Conservation (phyloP, 148 eudicot genomes). For the Polygonum aviculare region DNA sequence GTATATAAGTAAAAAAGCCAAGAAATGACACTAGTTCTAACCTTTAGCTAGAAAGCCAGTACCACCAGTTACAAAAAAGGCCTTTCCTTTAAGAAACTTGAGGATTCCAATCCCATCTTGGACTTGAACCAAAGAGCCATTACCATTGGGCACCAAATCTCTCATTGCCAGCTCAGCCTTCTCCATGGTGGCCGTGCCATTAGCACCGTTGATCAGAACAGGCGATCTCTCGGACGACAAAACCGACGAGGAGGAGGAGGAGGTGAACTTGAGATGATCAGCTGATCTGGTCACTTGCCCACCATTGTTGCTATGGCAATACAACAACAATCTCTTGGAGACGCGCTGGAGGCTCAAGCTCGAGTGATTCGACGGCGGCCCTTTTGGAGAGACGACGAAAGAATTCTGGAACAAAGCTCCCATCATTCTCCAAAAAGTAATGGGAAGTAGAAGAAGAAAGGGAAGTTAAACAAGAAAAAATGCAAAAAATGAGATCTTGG, state of each 20-base stretch:
- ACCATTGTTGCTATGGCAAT: conserved; percentile 45
- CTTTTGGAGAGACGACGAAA: conserved; percentile 33
- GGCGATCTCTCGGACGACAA: conserved; percentile 56
- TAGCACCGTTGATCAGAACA: conserved; percentile 22
- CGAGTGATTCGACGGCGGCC: conserved; percentile 11
- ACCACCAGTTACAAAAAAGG: conserved; percentile 78
- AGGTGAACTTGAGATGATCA: conserved; percentile 23
- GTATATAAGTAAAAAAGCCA: background rate
- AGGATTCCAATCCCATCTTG: conserved; percentile 67
- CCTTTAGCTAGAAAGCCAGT: conserved; percentile 98
- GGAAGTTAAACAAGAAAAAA: conserved; percentile 24
- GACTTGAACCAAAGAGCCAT: conserved; percentile 33
- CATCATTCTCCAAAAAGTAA: conserved; percentile 40
- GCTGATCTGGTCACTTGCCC: conserved; percentile 34
- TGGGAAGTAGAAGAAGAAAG: conserved; percentile 22
- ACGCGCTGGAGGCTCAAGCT: conserved; percentile 13
- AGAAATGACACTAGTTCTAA: background rate
- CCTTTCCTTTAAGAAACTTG: conserved; percentile 63
- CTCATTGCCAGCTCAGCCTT: conserved; percentile 25
- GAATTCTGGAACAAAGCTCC: conserved; percentile 70
- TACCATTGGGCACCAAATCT: conserved; percentile 39
- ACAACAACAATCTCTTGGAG: conserved; percentile 11
- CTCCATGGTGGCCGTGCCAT: conserved; percentile 53
- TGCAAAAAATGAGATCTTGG: conserved; percentile 15
- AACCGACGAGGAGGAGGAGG: conserved; percentile 31